phyloP scores from a whole-genome alignment of 495 filamentous ascomycete genomes.

The Lineolata rhizophorae region DNA sequence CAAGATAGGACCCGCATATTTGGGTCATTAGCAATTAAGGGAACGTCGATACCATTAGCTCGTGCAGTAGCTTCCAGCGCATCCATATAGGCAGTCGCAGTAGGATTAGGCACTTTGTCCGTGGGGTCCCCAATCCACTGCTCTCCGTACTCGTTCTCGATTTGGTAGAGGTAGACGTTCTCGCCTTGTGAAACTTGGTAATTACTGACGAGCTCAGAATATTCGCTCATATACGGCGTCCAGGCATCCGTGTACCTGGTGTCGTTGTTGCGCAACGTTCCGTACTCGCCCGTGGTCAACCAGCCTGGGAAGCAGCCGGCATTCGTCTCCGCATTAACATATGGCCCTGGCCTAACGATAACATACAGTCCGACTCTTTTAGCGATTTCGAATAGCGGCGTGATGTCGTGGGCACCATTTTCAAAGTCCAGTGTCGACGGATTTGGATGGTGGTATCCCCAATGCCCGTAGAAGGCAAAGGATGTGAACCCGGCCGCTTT shows the following conservation, averaged over 20 bases:
- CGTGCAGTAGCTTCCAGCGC: conserved; percentile 26
- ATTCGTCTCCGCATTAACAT: conserved; percentile 28
- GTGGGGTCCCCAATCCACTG: conserved; percentile 27
- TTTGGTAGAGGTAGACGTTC: conserved; percentile 31
- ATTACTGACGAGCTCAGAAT: conserved; percentile 25
- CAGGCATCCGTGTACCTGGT: conserved; percentile 32
- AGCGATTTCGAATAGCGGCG: conserved; percentile 30
- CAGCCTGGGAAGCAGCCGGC: conserved; percentile 32
- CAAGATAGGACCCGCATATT: conserved; percentile 21
- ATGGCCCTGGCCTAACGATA: conserved; percentile 34
- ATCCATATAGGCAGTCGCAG: conserved; percentile 32
- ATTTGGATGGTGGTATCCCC: conserved; percentile 32
- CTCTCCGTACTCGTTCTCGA: conserved; percentile 39
- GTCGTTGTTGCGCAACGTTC: conserved; percentile 32
- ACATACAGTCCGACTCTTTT: conserved; percentile 35
- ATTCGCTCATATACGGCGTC: conserved; percentile 27
- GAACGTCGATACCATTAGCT: conserved; percentile 30
- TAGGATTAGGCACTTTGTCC: conserved; percentile 23
- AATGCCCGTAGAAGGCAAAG: conserved; percentile 32
- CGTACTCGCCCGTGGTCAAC: conserved; percentile 39
- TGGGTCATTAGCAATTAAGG: conserved; percentile 30
- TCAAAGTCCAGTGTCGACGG: conserved; percentile 28
- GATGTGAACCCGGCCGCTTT: conserved; percentile 35
- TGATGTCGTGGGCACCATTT: conserved; percentile 30
- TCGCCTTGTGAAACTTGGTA: conserved; percentile 35